phyloP scores from a whole-genome alignment of 331 rosid species.

The Malus hybrid region DNA sequence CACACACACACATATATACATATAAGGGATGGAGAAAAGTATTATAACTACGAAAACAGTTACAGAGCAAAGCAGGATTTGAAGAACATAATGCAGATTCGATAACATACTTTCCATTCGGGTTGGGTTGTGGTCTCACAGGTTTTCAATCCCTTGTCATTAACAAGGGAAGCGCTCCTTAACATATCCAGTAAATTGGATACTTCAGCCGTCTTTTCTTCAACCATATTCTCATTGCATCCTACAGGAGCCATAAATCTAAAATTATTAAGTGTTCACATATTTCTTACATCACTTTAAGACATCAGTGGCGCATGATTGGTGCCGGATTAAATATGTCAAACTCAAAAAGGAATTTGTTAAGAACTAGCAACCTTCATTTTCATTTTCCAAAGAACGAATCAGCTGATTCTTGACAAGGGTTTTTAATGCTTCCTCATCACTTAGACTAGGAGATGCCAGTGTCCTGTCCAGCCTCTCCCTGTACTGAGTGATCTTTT shows the following conservation, averaged over 20 bases:
- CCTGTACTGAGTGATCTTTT: slow-evolving; percentile 60
- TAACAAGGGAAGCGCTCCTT: slow-evolving; percentile 52
- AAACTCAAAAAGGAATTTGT: neutral
- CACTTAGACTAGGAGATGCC: slow-evolving; percentile 54
- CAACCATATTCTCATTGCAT: slow-evolving; percentile 37
- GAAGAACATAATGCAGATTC: slow-evolving; percentile 12
- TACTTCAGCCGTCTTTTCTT: slow-evolving; percentile 52
- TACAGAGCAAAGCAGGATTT: slow-evolving; percentile 1
- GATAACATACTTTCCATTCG: slow-evolving; percentile 78
- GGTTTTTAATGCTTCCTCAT: slow-evolving; percentile 35
- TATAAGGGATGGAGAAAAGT: neutral
- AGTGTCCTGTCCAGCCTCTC: slow-evolving; percentile 79
- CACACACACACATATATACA: neutral
- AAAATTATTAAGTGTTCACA: neutral
- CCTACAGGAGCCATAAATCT: slow-evolving; percentile 31
- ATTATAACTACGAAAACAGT: neutral
- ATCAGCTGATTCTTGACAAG: slow-evolving; percentile 60
- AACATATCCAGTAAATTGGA: slow-evolving; percentile 74
- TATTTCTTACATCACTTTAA: neutral
- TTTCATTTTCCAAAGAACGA: slow-evolving; percentile 32
- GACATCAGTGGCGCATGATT: neutral
- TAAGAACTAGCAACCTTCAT: slow-evolving; percentile 42
- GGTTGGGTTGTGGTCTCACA: slow-evolving; percentile 24
- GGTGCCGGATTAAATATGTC: neutral
- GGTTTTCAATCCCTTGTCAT: slow-evolving; percentile 22